Conservation (phyloP, 108 stramenopile species). For the Stephanodiscus minutulus region DNA sequence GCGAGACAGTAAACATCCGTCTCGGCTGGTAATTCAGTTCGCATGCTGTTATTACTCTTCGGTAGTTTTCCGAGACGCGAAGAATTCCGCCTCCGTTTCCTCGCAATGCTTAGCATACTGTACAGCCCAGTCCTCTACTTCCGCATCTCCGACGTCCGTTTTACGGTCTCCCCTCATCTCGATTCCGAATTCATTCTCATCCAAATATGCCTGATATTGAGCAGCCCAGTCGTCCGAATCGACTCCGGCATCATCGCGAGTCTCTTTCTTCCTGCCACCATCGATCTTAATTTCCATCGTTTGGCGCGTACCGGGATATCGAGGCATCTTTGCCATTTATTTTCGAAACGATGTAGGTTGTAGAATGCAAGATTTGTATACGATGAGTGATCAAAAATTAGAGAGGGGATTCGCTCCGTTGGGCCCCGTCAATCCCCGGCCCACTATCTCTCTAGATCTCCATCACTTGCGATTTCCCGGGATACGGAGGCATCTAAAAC, state of each 20-base stretch:
- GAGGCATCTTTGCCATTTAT: slow-evolving; percentile 33
- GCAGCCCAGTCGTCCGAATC: slow-evolving; percentile 53
- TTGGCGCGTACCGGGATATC: slow-evolving; percentile 53
- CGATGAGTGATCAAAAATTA: not conserved
- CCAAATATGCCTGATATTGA: slow-evolving; percentile 63
- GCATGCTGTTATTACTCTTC: not conserved
- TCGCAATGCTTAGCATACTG: slow-evolving; percentile 40
- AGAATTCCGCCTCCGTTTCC: slow-evolving; percentile 39
- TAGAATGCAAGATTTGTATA: not conserved
- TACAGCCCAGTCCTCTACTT: slow-evolving; percentile 39
- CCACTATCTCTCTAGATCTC: slow-evolving; percentile 38
- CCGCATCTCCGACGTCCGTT: not conserved
- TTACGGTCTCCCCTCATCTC: slow-evolving; percentile 18
- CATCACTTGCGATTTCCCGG: slow-evolving; percentile 74
- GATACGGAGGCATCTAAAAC: slow-evolving; percentile 75
- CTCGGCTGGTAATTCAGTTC: no score
- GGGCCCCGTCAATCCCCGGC: no score
- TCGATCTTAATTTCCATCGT: slow-evolving; percentile 30
- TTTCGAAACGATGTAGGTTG: no score
- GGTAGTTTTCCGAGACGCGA: slow-evolving; percentile 8
- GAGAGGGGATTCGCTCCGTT: not conserved
- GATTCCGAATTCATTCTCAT: slow-evolving; percentile 44
- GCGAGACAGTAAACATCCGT: no score
- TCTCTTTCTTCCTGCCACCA: slow-evolving; percentile 24
- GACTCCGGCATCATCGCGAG: not conserved